Evolutionary conservation across 2,329 filamentous ascomycete species (phyloP), one percentile per base, ranked within the genome.

Genomic region (Colletotrichum karsti): DNA sequence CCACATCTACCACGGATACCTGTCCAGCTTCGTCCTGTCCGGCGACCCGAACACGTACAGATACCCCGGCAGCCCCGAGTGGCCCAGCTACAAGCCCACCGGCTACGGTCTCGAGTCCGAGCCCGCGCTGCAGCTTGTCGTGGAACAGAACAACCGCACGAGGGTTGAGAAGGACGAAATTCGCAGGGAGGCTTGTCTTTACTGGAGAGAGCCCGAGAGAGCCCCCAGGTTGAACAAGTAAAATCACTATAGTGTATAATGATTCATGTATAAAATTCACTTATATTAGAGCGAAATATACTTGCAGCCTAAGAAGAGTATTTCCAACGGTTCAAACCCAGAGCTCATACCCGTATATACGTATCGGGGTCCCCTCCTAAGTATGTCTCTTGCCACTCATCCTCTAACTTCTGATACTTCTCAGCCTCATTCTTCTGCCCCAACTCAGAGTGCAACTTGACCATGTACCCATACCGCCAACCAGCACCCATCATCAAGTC

Each of bases 1-100:
- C 62, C 75, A 76, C 20, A 22, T 77, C 0, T 80, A 80, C 35
- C 80, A 82, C 37, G 77, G 71, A 0, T 95, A 94, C 77, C 94
- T 94, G 74, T 83, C 91, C 73, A 90, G 88, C 56, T 96, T 95
- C 75, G 74, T 94, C 7, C 86, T 93, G 76, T 87, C 90, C 42
- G 78, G 91, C 48, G 88, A 95, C 75, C 93, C 93, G 1, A 95
- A 95, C 73, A 78, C 82, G 26, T 79, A 74, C 7, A 56, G 72
- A 4, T 63, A 53, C 37, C 18, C 55, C 3, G 71, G 71, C 1
- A 69, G 62, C 37, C 72, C 69, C 9, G 64, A 68, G 63, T 74
- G 72, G 73, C 77, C 75, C 4, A 64, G 22, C 30, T 78, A 79
- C 44, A 61, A 67, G 26, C 71, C 72, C 1, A 35, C 70, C 12